Evolutionary conservation across 106 monocot species (phyloP).

Genomic region (Phalaenopsis aphrodite): DNA sequence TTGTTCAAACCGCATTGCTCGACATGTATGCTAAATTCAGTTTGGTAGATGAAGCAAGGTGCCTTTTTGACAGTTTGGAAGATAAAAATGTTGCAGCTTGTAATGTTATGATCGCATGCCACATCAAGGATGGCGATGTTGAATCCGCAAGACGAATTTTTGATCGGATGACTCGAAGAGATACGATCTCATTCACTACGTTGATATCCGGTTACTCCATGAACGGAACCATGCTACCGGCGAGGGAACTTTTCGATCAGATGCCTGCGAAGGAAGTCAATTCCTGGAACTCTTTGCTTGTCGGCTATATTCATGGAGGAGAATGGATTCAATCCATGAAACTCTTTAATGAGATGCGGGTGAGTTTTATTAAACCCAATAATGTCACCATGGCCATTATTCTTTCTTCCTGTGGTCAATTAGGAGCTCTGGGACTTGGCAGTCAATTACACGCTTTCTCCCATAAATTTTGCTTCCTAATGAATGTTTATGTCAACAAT

Average conservation of each 20-base stretch:
- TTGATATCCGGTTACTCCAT: conserved; percentile 30
- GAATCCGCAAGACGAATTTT: conserved; percentile 25
- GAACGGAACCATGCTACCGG: conserved; percentile 12
- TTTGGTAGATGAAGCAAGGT: conserved; percentile 12
- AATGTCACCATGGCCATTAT: conserved; percentile 30
- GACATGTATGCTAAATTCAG: conserved; percentile 44
- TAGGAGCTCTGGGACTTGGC: conserved; percentile 23
- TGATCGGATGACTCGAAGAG: conserved; percentile 21
- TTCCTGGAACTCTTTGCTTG: conserved; percentile 31
- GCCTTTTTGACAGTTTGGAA: conserved; percentile 13
- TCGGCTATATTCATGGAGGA: conserved; percentile 29
- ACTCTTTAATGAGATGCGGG: conserved; percentile 23
- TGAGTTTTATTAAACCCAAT: conserved; percentile 21
- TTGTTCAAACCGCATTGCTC: conserved; percentile 33
- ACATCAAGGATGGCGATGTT: conserved; percentile 25
- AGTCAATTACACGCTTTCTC: conserved; percentile 33
- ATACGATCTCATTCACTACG: conserved; percentile 30
- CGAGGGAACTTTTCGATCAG: conserved; percentile 26
- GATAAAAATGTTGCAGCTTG: conserved; percentile 21
- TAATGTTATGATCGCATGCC: conserved; percentile 43
- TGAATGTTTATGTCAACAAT: conserved; percentile 25
- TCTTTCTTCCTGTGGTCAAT: conserved; percentile 35
- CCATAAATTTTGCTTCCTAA: conserved; percentile 16
- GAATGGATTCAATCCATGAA: conserved; percentile 26
- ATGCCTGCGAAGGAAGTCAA: conserved; percentile 25